Evolutionary conservation across 1,139 yeast genomes (phyloP), one percentile per base, ranked within the genome.

Genomic region (Pichiaceae sp.): DNA sequence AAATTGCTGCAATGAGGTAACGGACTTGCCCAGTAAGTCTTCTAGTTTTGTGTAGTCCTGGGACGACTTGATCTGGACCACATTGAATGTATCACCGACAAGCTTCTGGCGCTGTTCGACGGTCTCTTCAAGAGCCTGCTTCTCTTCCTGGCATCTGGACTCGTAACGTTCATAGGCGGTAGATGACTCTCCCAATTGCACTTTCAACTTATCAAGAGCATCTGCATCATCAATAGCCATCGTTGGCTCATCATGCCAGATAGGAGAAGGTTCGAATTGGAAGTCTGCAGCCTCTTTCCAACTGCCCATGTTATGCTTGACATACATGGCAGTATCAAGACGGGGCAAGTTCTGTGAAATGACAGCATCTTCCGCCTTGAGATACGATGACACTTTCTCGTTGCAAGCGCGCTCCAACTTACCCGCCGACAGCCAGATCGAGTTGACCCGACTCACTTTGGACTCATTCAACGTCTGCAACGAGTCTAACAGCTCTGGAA

Each of bases 201-300:
- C 70, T 52, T 82, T 78, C 53, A 91, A 65, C 36, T 70, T 75
- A 15, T 77, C 69, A 45, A 86, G 65, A 2, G 72, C 71, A 30
- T 74, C 78, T 8, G 21, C 35, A 14, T 38, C 43, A 16, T 72
- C 70, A 2, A 75, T 70, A 14, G 78, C 66, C 63, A 91, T 75
- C 33, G 74, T 66, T 45, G 87, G 95, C 57, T 91, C 96, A 53
- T 91, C 98, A 59, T 89, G 97, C 98, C 98, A 93, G 35, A 93
- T 82, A 25, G 89, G 78, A 29, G 95, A 79, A 1, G 97, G 96
- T 46, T 85, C 73, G 52, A 81, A 93, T 47, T 75, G 72, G 54
- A 81, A 85, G 59, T 91, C 97, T 4, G 64, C 64, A 0, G 97
- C 98, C 50, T 87, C 97, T 34, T 68, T 66, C 96, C 96, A 91